Evolutionary conservation across 306 rosid genomes (phyloP).

Genomic region (Ormosia semicastrata): DNA sequence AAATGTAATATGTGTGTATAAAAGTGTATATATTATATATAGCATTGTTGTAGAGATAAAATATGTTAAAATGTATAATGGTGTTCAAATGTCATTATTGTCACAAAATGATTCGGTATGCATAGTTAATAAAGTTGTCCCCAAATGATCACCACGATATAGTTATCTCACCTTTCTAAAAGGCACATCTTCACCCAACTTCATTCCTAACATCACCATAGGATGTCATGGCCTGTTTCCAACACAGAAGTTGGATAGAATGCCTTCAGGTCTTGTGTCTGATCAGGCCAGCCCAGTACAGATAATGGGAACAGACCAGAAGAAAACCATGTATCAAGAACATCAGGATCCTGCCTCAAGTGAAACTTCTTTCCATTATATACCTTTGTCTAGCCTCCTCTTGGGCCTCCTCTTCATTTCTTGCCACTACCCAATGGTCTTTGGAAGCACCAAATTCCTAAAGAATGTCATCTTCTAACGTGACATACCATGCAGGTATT

Average conservation of each 20-base stretch:
- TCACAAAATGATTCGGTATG: not conserved
- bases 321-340: slow-evolving; percentile 98
- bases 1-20: no score
- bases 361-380: slow-evolving; percentile 63
- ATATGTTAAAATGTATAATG: no score
- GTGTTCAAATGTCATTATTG: no score
- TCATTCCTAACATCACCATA: slow-evolving; percentile 94
- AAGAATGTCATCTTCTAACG: slow-evolving; percentile 62
- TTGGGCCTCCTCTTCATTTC: slow-evolving; percentile 74
- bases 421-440: slow-evolving; percentile 88
- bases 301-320: slow-evolving; percentile 89
- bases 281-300: slow-evolving; percentile 96
- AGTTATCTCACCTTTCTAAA: slow-evolving; percentile 59
- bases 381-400: slow-evolving; percentile 54
- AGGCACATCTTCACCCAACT: slow-evolving; percentile 86
- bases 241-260: slow-evolving; percentile 93
- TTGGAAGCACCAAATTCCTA: slow-evolving; percentile 68
- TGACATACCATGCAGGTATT: slow-evolving; percentile 90
- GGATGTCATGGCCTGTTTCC: slow-evolving; percentile 97
- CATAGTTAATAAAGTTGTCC: not conserved
- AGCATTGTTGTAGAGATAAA: no score
- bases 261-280: slow-evolving; percentile 75
- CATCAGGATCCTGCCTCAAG: slow-evolving; percentile 83
- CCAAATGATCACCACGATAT: not conserved
- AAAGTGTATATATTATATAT: no score